phyloP scores from a whole-genome alignment of 192 early-diverging fungal species.

The Anaeromyces robustus region DNA sequence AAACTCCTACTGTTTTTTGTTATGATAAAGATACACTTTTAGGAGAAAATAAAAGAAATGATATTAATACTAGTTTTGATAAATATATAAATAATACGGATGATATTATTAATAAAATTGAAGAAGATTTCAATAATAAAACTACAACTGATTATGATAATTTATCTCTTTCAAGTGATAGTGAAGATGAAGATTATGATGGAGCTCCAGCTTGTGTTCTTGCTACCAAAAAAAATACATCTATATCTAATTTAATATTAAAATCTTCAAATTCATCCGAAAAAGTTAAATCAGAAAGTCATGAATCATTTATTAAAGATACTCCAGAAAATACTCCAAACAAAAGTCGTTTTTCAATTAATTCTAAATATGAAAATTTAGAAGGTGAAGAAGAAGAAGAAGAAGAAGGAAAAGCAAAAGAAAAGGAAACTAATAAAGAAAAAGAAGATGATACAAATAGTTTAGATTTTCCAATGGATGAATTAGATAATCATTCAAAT shows the following conservation, averaged over 20 bases:
- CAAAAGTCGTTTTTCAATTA: no score
- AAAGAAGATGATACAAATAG: neutral
- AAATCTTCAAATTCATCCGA: no score
- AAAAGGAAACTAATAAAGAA: no score
- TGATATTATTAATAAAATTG: neutral
- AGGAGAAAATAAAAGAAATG: neutral
- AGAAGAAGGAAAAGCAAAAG: no score
- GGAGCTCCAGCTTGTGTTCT: neutral
- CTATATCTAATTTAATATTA: no score
- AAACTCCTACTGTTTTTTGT: neutral
- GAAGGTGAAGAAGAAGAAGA: no score
- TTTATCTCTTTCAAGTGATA: neutral
- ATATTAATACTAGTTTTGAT: neutral
- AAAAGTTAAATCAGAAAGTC: no score
- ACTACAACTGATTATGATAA: neutral
- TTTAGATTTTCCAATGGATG: neutral
- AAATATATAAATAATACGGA: neutral
- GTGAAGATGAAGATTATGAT: neutral
- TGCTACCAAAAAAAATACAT: no score
- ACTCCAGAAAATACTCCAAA: no score
- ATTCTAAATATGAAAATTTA: no score
- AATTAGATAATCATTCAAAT: neutral
- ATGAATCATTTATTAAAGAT: no score
- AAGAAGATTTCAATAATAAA: neutral
- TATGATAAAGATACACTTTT: neutral